Conservation (phyloP, 345 rosid species). For the Hibiscus trionum region DNA sequence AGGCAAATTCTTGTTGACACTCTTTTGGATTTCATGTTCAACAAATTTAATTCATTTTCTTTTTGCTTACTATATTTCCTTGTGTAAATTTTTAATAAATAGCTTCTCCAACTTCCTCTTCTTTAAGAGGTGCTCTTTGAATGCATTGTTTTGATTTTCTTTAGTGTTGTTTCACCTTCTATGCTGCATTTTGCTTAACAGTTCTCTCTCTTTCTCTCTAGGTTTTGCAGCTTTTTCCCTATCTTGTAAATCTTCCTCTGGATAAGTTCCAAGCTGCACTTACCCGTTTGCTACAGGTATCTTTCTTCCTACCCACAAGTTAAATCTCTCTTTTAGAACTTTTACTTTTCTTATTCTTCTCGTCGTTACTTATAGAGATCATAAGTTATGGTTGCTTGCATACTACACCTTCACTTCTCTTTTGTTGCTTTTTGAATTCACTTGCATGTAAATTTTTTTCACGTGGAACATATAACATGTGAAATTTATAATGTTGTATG, state of each 20-base stretch:
- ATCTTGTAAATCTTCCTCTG: constrained; percentile 66
- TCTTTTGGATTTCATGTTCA: not conserved
- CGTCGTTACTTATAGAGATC: not conserved
- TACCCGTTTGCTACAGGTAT: constrained; percentile 71
- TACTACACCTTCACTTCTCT: not conserved
- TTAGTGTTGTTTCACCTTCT: not conserved
- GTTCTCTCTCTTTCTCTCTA: constrained; percentile 27
- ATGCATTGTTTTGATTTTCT: not conserved
- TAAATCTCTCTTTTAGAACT: not conserved
- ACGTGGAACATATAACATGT: not conserved
- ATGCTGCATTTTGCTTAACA: constrained; percentile 9
- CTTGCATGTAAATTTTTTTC: not conserved
- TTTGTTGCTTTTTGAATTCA: not conserved
- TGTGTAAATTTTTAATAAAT: not conserved
- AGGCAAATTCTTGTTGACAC: not conserved
- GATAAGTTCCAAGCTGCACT: constrained; percentile 84
- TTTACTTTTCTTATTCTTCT: not conserved
- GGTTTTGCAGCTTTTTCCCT: constrained; percentile 65
- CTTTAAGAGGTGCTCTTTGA: not conserved
- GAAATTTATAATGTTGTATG: not conserved
- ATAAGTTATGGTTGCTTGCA: not conserved
- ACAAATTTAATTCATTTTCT: not conserved
- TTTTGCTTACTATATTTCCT: not conserved
- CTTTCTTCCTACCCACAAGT: constrained; percentile 2
- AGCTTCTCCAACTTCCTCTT: not conserved